Percentiles rank a stretch among this genome's conserved stretches.
phyloP scores from a whole-genome alignment of 176 grass and related monocot genomes.

The Saccharum spontaneum region DNA sequence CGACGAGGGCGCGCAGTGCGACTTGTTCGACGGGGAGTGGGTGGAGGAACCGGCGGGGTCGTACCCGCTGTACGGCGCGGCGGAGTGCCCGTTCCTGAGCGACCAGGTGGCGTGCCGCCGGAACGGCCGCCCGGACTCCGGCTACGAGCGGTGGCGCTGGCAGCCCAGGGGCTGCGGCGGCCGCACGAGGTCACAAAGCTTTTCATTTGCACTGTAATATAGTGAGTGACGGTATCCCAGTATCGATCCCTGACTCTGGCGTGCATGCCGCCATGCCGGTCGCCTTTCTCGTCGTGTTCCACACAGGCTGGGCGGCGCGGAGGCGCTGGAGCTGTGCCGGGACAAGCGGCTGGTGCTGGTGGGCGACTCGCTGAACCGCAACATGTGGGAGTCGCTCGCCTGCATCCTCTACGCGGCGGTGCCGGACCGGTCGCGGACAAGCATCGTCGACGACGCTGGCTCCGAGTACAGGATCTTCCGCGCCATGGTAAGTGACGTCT shows the following conservation, averaged over 20 bases:
- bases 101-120: constrained; percentile 65
- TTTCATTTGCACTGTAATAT: not conserved
- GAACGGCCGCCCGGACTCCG: constrained; percentile 57
- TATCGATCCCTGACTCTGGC: not conserved
- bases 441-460: constrained; percentile 27
- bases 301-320: constrained; percentile 18
- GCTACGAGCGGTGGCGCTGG: constrained; percentile 73
- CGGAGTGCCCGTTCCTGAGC: constrained; percentile 63
- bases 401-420: constrained; percentile 65
- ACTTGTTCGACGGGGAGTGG: constrained; percentile 60
- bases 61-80: constrained; percentile 56
- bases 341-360: constrained; percentile 56
- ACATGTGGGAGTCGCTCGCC: constrained; percentile 75
- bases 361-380: constrained; percentile 72
- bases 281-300: not conserved
- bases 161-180: constrained; percentile 30
- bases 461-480: constrained; percentile 45
- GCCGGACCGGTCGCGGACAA: constrained; percentile 41
- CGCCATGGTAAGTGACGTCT: constrained; percentile 38
- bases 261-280: not conserved
- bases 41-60: constrained; percentile 25
- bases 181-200: not conserved
- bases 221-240: too few species aligned
- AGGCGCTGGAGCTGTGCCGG: constrained; percentile 52
- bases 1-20: constrained; percentile 5